phyloP scores from a whole-genome alignment of 371 early-diverging fungal genomes.

The Mucor lusitanicus region DNA sequence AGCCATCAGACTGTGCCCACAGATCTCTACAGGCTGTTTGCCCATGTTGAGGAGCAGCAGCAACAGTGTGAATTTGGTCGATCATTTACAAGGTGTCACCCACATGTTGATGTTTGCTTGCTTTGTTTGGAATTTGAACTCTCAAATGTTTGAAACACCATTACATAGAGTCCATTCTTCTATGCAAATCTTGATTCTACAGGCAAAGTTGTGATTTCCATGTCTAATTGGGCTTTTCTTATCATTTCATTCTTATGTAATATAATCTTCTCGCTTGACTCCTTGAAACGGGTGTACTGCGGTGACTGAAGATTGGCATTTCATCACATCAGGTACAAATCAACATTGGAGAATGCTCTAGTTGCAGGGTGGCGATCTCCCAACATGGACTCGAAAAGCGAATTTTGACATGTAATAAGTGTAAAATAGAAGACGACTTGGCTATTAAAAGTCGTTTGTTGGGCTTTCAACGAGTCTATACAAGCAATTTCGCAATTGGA shows the following conservation, averaged over 20 bases:
- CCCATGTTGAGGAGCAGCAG: neutral
- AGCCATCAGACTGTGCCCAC: neutral
- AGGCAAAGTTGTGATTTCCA: neutral
- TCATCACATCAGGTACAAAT: too few relatives aligned
- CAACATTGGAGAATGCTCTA: too few relatives aligned
- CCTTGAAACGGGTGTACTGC: neutral
- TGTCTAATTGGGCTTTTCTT: neutral
- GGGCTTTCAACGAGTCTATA: too few relatives aligned
- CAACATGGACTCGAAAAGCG: too few relatives aligned
- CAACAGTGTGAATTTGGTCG: neutral
- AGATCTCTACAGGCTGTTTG: neutral
- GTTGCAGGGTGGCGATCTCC: too few relatives aligned
- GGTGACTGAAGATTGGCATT: too few relatives aligned
- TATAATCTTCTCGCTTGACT: neutral
- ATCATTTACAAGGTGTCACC: neutral
- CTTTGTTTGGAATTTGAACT: neutral
- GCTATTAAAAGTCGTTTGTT: too few relatives aligned
- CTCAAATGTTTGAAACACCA: too few relatives aligned
- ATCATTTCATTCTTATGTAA: neutral
- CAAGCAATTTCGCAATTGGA: too few relatives aligned
- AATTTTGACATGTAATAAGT: too few relatives aligned
- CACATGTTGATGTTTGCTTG: neutral
- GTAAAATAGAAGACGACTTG: too few relatives aligned
- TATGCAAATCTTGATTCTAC: neutral
- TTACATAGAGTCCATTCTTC: neutral